Conservation (phyloP, 257 asterid genomes). For the Prunella vulgaris region DNA sequence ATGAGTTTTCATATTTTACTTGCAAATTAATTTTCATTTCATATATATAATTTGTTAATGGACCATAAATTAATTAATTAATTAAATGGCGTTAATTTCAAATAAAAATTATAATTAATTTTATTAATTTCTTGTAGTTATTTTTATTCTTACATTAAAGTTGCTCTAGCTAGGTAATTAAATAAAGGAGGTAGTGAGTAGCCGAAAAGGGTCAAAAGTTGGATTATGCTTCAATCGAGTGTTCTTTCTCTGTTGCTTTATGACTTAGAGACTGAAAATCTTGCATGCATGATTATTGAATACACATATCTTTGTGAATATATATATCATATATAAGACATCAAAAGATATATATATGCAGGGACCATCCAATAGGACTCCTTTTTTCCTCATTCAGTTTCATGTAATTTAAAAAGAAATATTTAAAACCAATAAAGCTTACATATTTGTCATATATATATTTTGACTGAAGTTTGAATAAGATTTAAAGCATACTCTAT, state of each 20-base stretch:
- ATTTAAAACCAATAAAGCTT: neutral
- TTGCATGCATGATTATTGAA: no score
- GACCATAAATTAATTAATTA: no score
- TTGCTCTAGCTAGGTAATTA: neutral
- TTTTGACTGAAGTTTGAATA: slow-evolving; percentile 6
- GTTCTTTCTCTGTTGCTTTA: slow-evolving; percentile 37
- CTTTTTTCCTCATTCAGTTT: slow-evolving; percentile 9
- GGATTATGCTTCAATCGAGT: slow-evolving; percentile 35
- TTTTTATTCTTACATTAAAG: neutral
- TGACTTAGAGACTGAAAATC: slow-evolving; percentile 27
- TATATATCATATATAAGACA: slow-evolving; percentile 12
- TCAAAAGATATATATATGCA: slow-evolving; percentile 55
- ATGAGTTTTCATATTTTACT: neutral
- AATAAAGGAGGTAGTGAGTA: slow-evolving; percentile 5
- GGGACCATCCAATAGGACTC: slow-evolving; percentile 39
- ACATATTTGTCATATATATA: neutral
- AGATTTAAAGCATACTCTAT: neutral
- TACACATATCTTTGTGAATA: slow-evolving; percentile 33
- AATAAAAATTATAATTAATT: neutral
- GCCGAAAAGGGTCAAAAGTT: slow-evolving; percentile 28
- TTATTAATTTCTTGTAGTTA: neutral
- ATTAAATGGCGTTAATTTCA: neutral
- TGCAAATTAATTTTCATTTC: neutral
- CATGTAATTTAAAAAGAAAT: neutral
- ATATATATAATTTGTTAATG: neutral